phyloP scores from a whole-genome alignment of 1,284 basidiomycete genomes.

The Porodaedalea pini region DNA sequence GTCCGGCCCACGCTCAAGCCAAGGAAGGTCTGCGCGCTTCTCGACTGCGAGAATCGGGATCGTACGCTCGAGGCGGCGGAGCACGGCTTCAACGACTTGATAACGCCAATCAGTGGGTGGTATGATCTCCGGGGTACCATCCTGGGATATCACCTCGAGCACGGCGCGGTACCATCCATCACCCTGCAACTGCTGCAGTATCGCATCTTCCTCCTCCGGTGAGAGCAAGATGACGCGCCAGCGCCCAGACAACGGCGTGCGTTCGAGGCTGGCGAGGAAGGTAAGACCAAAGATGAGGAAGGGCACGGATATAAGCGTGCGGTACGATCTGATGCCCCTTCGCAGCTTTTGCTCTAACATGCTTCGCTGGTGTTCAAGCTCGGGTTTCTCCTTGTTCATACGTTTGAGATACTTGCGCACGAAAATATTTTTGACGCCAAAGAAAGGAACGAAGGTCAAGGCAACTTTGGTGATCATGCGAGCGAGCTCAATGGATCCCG shows the following conservation, averaged over 20 bases:
- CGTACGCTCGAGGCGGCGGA: conserved; percentile 68
- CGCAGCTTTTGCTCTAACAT: conserved; percentile 38
- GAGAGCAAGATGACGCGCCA: conserved; percentile 85
- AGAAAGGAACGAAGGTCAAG: conserved; percentile 66
- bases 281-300: conserved; percentile 68
- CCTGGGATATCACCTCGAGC: conserved; percentile 68
- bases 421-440: conserved; percentile 50
- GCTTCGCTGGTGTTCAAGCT: conserved; percentile 38
- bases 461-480: conserved; percentile 64
- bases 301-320: conserved; percentile 64
- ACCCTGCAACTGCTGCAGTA: conserved; percentile 73
- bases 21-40: conserved; percentile 48
- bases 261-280: conserved; percentile 74
- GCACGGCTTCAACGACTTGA: conserved; percentile 72
- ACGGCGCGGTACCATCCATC: conserved; percentile 84
- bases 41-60: conserved; percentile 65
- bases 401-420: conserved; percentile 39
- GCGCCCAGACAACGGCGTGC: conserved; percentile 83
- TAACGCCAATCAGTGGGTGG: conserved; percentile 80
- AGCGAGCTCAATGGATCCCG: conserved; percentile 55
- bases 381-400: conserved; percentile 43
- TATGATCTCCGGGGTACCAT: conserved; percentile 61
- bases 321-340: conserved; percentile 49
- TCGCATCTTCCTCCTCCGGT: conserved; percentile 85
- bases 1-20: conserved; percentile 49